Base-by-base conservation (phyloP, 257 asterid species). In the Anisodus tanguticus region DNA sequence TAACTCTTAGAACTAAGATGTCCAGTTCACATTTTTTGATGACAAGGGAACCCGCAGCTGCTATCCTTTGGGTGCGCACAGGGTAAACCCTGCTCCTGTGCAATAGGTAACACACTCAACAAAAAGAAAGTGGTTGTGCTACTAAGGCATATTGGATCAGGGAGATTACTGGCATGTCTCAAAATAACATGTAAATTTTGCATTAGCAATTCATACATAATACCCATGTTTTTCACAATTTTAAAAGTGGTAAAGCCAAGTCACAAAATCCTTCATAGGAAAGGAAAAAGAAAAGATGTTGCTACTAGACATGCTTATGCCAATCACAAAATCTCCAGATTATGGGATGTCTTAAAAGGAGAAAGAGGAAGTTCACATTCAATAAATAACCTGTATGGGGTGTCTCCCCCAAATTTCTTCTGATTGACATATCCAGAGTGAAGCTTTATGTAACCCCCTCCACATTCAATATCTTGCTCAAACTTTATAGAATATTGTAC, bases 381-480 rank as follows among this genome's bases (percentile, higher is more conserved):
- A 8, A 53, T 47, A 55, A 72, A 57, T 84, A 8, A 86, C 99
- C 98, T 97, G 93, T 97, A 97, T 79, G 99, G 99, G 69, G 99
- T 97, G 85, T 95, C 99, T 16, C 99, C 99, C 4, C 99, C 98
- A 80, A 93, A 95, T 86, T 97, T 97, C 94, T 97, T 97, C 85
- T 97, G 99, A 84, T 95, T 96, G 55, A 94, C 98, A 85, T 85
- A 94, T 85, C 97, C 98, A 59, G 99, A 96, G 22, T 88, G 94
- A 88, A 96, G 98, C 93, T 96, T 96, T 49, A 96, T 91, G 67
- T 96, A 96, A 71, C 98, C 99, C 6, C 99, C 99, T 31, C 99
- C 99, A 66, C 99, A 96, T 87, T 96, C 99, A 72, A 96, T 96
- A 87, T 96, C 98, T 87, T 97, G 98, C 90, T 97, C 99, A 59